Percentiles rank a stretch among this genome's conserved stretches.
Conservation (phyloP, 148 eudicot genomes). For the Rhododendron simsii region DNA sequence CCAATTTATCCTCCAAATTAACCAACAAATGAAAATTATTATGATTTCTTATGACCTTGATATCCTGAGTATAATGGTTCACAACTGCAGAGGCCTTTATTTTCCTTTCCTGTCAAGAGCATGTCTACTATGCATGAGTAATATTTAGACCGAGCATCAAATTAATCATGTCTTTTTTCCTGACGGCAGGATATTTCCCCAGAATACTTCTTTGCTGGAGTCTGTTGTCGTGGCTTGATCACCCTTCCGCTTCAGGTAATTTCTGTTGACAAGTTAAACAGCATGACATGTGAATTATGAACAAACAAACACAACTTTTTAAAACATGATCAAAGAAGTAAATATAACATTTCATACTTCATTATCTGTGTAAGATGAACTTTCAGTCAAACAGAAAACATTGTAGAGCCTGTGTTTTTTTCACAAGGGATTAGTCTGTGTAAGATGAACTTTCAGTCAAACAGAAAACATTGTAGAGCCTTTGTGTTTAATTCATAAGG, state of each 20-base stretch:
- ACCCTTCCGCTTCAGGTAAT: slow-evolving; percentile 79
- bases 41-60: too few relatives aligned
- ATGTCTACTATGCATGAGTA: too few relatives aligned
- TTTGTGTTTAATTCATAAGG: neutral
- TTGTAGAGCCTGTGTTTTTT: neutral
- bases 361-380: neutral
- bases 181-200: slow-evolving; percentile 76
- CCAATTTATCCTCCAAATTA: too few relatives aligned
- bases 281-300: neutral
- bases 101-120: too few relatives aligned
- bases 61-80: too few relatives aligned
- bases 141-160: too few relatives aligned
- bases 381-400: neutral
- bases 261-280: neutral
- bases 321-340: neutral
- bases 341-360: neutral
- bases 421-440: too few relatives aligned
- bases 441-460: neutral
- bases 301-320: neutral
- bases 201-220: slow-evolving; percentile 89
- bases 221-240: slow-evolving; percentile 79
- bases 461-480: neutral
- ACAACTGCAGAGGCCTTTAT: too few relatives aligned
- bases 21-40: too few relatives aligned
- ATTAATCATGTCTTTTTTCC: neutral